Evolutionary conservation across 495 filamentous ascomycete species (phyloP).

Genomic region (Penicillium longicatenatum): DNA sequence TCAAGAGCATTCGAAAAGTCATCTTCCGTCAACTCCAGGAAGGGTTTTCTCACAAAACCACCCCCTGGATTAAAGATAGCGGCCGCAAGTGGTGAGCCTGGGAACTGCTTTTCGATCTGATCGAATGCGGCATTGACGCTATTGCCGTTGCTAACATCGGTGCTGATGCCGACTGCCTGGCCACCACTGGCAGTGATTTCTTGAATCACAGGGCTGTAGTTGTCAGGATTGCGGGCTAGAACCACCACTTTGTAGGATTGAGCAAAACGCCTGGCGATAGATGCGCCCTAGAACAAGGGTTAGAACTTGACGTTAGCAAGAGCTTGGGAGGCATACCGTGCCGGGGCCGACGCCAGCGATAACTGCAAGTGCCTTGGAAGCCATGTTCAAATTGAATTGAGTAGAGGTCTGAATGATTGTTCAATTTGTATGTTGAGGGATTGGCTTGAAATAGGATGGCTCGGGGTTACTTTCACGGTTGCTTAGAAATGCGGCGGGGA

Average conservation of each 20-base stretch:
- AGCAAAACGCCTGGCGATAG: constrained; percentile 68
- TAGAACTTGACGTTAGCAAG: not conserved
- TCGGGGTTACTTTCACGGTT: constrained; percentile 11
- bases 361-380: constrained; percentile 59
- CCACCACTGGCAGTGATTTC: constrained; percentile 74
- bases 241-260: constrained; percentile 74
- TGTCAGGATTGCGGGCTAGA: constrained; percentile 68
- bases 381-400: constrained; percentile 24
- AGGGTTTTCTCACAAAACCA: constrained; percentile 73
- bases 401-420: not conserved
- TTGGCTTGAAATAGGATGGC: constrained; percentile 6
- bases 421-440: not conserved
- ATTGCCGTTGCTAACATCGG: constrained; percentile 66
- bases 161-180: constrained; percentile 72
- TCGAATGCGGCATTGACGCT: constrained; percentile 69
- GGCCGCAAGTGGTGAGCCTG: constrained; percentile 57
- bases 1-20: constrained; percentile 62
- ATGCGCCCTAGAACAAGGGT: constrained; percentile 41
- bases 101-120: constrained; percentile 60
- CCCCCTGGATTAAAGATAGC: constrained; percentile 83
- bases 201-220: constrained; percentile 65
- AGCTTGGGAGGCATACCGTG: constrained; percentile 50
- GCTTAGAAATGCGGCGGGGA: constrained; percentile 34
- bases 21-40: constrained; percentile 68
- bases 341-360: constrained; percentile 76